Base-by-base conservation (phyloP, 2,329 filamentous ascomycete species). In the Hypoxylon sp. region DNA sequence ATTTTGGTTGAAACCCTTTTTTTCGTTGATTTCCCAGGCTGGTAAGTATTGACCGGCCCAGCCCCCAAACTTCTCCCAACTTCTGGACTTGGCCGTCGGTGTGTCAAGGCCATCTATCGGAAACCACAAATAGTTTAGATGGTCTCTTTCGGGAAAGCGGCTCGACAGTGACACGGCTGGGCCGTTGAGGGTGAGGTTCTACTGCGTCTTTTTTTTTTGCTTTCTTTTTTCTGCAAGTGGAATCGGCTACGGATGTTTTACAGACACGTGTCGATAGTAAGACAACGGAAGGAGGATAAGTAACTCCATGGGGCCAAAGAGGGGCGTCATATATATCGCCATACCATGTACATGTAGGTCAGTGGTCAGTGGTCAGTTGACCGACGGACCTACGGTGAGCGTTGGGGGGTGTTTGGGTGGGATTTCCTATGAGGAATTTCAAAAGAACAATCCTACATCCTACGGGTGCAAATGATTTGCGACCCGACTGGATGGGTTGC, bases 401-500 rank as follows among this genome's bases (percentile, higher is more conserved):
- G 20, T 39, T 32, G 37, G 37, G n/a, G 37, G 17, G 7, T 41
- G 34, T 39, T 28, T 44, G 34, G 46, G 52, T 49, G 58, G 52
- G n/a, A n/a, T 26, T 39, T 15, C 24, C 24, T 54, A 2, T 48
- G 22, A 37, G 22, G 20, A 32, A 22, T 49, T 55, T 34, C 37
- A 19, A 26, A 28, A 37, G 44, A 50, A 24, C 24, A 22, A 32
- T 46, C 39, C 47, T 51, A 51, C 58, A 32, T 46, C 39, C 47
- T 51, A 51, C 58, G 28, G 51, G 24, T 39, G 49, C 50, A 59
- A 59, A 50, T 62, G 47, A 63, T 65, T 62, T 63, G 56, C 62
- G 62, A 59, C 65, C 65, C 65, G 62, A 61, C 48, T 30, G 56
- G 32, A 56, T 43, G 65, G 65, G 30, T 60, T 60, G 50, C 65